Evolutionary conservation across 257 asterid species (phyloP).

Genomic region (Nicotiana attenuata): DNA sequence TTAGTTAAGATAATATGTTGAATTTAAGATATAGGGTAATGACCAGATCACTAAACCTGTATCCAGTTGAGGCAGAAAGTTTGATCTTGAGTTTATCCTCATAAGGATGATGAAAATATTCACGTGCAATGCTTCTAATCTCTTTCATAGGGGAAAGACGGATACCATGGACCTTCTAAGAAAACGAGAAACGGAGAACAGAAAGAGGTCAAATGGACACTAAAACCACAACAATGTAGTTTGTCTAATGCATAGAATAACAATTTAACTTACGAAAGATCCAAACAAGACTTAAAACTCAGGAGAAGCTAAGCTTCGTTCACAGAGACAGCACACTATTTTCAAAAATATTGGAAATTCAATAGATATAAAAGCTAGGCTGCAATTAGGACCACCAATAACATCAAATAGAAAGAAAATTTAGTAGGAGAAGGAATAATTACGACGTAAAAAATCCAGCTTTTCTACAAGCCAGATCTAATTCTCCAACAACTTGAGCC

Average conservation of each 20-base stretch:
- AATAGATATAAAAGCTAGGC: too few species aligned
- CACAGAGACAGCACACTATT: background rate
- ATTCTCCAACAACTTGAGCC: constrained; percentile 52
- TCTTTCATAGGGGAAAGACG: constrained; percentile 54
- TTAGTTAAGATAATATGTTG: background rate
- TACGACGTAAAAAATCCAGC: constrained; percentile 88
- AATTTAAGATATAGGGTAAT: background rate
- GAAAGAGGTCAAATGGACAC: background rate
- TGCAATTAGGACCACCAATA: background rate
- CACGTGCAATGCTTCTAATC: constrained; percentile 49
- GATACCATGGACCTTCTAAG: constrained; percentile 74
- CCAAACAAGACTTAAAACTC: background rate
- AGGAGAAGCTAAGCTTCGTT: background rate
- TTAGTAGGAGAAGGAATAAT: background rate
- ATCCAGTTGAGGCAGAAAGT: constrained; percentile 64
- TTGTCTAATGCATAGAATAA: background rate
- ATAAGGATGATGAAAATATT: constrained; percentile 56
- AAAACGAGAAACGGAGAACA: background rate
- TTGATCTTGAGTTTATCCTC: constrained; percentile 76
- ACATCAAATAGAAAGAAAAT: background rate
- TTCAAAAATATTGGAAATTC: too few species aligned
- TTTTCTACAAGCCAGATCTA: constrained; percentile 68
- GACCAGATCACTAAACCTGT: constrained; percentile 59
- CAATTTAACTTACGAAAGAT: background rate
- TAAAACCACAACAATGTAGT: background rate